Percentiles rank a stretch among this genome's conserved stretches.
phyloP scores from a whole-genome alignment of 1,284 basidiomycete genomes.

The Dichomitus squalens region DNA sequence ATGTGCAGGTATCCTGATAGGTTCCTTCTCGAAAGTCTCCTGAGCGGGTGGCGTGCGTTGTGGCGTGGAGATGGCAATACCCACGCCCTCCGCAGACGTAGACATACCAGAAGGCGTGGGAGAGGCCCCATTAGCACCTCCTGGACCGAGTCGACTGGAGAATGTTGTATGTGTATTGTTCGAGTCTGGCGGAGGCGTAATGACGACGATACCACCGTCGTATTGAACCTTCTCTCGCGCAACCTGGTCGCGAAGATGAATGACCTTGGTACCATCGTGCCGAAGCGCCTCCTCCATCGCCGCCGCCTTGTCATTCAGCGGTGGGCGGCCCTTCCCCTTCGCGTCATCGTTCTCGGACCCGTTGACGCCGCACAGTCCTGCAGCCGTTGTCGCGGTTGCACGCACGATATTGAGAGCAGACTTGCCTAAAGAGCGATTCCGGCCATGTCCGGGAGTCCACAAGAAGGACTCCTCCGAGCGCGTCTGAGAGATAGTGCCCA shows the following conservation, averaged over 20 bases:
- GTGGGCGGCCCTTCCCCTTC: conserved; percentile 27
- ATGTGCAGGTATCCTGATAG: conserved; percentile 49
- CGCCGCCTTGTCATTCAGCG: conserved; percentile 36
- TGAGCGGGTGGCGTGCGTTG: conserved; percentile 34
- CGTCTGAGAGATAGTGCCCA: conserved; percentile 41
- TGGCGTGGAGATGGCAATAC: conserved; percentile 70
- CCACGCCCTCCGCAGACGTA: conserved; percentile 45
- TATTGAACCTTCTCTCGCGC: conserved; percentile 16
- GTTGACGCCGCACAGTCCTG: conserved; percentile 34
- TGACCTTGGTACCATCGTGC: conserved; percentile 45
- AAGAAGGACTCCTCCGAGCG: conserved; percentile 32
- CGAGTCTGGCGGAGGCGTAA: conserved; percentile 15
- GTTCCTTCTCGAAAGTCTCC: conserved; percentile 37
- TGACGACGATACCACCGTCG: conserved; percentile 25
- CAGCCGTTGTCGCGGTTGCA: conserved; percentile 40
- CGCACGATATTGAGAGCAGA: conserved; percentile 47
- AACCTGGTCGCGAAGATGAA: conserved; percentile 36
- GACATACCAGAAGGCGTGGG: conserved; percentile 34
- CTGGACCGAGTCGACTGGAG: conserved; percentile 5
- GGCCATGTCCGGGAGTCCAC: conserved; percentile 44
- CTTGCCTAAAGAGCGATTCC: conserved; percentile 62
- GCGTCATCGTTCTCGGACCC: conserved; percentile 17
- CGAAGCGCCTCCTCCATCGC: conserved; percentile 46
- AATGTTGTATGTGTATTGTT: not conserved
- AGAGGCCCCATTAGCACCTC: conserved; percentile 24